Base-by-base conservation (phyloP, 306 rosid genomes). In the Prosopis cineraria region DNA sequence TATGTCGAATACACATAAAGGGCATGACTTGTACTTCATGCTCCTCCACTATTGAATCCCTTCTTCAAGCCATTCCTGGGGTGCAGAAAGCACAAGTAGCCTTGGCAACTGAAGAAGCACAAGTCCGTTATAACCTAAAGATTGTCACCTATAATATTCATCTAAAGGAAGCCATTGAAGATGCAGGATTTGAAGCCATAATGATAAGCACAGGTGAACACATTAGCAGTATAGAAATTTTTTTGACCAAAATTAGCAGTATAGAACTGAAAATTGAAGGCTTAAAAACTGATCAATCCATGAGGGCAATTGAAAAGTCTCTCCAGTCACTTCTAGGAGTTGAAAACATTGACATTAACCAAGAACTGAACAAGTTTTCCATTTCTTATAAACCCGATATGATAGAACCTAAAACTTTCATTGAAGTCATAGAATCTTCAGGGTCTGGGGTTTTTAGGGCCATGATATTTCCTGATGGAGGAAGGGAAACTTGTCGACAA, bases 11-110 rank as follows among this genome's bases (percentile, higher is more conserved):
- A 19, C 79, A 80, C 37, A 82, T 92, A 47, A 82, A 73, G 16
- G 97, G 91, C 62, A 92, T 92, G 97, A 89, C 93, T 31, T 90
- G 97, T 79, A 92, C 88, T 24, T 84, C 97, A 31, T 92, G 95
- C 63, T 88, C 93, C 59, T 88, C 93, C 44, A 88, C 90, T 3
- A 48, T 92, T 67, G 97, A 92, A 70, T 90, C 93, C 16, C 80
- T 87, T 64, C 74, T 92, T 20, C 82, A 78, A 79, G 83, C 85
- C 33, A 68, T 90, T 70, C 83, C 25, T 7, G 97, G 95, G 12
- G 91, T 92, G 11, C 87, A 81, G 10, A 83, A 79, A 72, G 88
- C 93, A 0, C 90, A 84, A 40, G 94, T 92, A 55, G 97, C 95
- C 33, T 50, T 90, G 40, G 93, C 94, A 64, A 88, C 90, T 1